phyloP scores from a whole-genome alignment of 176 grass and related monocot species.

The Zoysia japonica region DNA sequence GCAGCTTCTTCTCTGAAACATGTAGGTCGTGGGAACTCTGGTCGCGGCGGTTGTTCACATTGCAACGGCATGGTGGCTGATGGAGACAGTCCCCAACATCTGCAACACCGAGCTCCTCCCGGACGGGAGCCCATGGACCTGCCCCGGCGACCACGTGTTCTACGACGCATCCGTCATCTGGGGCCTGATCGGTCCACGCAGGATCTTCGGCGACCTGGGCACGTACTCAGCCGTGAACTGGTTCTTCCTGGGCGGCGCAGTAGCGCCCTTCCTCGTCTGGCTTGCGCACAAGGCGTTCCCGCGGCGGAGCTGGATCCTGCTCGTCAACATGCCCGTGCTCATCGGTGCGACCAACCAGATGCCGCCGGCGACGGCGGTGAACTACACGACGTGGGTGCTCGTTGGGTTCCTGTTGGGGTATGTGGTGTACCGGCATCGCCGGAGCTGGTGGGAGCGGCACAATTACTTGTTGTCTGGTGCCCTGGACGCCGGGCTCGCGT shows the following conservation, averaged over 20 bases:
- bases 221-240: slow-evolving; percentile 84
- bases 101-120: slow-evolving; percentile 71
- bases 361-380: slow-evolving; percentile 84
- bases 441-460: slow-evolving; percentile 90
- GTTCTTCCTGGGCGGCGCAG: slow-evolving; percentile 84
- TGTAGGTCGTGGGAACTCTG: slow-evolving; percentile 78
- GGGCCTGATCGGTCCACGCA: slow-evolving; percentile 81
- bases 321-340: slow-evolving; percentile 83
- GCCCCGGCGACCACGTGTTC: slow-evolving; percentile 80
- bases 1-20: slow-evolving; percentile 16
- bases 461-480: slow-evolving; percentile 88
- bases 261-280: slow-evolving; percentile 77
- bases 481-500: slow-evolving; percentile 83
- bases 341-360: slow-evolving; percentile 57
- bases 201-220: slow-evolving; percentile 84
- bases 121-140: slow-evolving; percentile 80
- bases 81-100: slow-evolving; percentile 82
- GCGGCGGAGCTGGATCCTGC: slow-evolving; percentile 63
- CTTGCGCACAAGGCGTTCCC: slow-evolving; percentile 79
- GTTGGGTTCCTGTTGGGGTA: slow-evolving; percentile 83
- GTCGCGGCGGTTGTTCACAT: slow-evolving; percentile 78
- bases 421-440: slow-evolving; percentile 65
- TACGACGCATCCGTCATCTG: slow-evolving; percentile 94
- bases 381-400: slow-evolving; percentile 79
- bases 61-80: slow-evolving; percentile 90